A percentile compares a stretch with the other conserved stretches of the same genome.
Evolutionary conservation across 1,284 basidiomycete genomes (phyloP).

Genomic region (Trametes polyzona): DNA sequence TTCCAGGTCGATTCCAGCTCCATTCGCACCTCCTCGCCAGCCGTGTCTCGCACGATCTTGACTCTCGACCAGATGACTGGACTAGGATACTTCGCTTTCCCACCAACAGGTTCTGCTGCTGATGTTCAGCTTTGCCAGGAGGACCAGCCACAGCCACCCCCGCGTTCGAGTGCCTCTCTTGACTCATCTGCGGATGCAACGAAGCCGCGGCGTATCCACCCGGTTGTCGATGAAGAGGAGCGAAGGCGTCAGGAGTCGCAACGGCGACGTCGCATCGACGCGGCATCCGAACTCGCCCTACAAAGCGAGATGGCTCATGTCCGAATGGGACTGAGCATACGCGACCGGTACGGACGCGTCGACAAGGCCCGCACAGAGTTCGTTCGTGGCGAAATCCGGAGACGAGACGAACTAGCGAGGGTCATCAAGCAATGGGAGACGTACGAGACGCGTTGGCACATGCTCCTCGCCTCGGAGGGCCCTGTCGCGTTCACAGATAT

Average conservation of each 20-base stretch:
- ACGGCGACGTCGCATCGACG: constrained; percentile 30
- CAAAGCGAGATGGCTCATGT: constrained; percentile 63
- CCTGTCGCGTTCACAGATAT: constrained; percentile 50
- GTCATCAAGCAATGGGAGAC: constrained; percentile 48
- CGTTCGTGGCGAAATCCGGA: constrained; percentile 45
- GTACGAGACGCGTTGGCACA: constrained; percentile 55
- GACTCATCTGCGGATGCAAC: no score
- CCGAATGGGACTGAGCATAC: constrained; percentile 55
- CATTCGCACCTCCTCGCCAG: not conserved
- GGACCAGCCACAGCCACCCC: not conserved
- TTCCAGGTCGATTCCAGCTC: not conserved
- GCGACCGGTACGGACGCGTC: constrained; percentile 51
- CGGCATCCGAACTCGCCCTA: constrained; percentile 37
- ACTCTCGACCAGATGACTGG: constrained; percentile 5
- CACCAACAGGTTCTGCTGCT: not conserved
- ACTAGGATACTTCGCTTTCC: constrained; percentile 19
- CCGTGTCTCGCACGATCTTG: not conserved
- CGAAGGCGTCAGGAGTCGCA: constrained; percentile 25
- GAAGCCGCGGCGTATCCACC: no score
- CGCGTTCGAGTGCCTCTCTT: no score
- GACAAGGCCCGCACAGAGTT: constrained; percentile 52
- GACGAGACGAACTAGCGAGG: constrained; percentile 43
- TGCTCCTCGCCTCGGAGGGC: constrained; percentile 33
- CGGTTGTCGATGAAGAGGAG: constrained; percentile 17
- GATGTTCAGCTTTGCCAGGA: not conserved